Evolutionary conservation across 2,329 filamentous ascomycete genomes (phyloP), one percentile per base, ranked within the genome.

Genomic region (Xylaria digitata): DNA sequence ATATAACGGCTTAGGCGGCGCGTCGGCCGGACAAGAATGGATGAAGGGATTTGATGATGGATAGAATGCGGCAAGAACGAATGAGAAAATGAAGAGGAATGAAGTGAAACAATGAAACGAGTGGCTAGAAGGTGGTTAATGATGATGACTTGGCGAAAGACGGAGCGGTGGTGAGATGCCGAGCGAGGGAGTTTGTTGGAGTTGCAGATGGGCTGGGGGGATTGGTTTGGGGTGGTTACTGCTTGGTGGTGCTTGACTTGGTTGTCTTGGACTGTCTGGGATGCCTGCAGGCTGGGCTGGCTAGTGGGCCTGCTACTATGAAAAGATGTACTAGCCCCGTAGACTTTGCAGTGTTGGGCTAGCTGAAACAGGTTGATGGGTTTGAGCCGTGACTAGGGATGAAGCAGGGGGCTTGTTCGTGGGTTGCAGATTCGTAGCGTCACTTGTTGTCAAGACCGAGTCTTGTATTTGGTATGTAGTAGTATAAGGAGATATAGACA

Each of bases 301-400:
- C 49, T 32, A 21, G 50, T 54, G 58, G 50, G 61, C 21, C 11
- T 46, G 62, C 50, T 72, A 59, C 52, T 64, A 65, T 66, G 65
- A 66, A 72, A 71, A 71, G 70, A 71, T 53, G 30, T 55, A 55
- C 37, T 55, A 55, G 55, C 55, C 67, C 67, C 45, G 63, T 65
- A 43, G 63, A 63, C 69, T 68, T 71, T 68, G 66, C 70, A 66
- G 70, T 69, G 69, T 70, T 74, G 72, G 72, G 67, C 66, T 67
- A 70, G 74, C 76, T 79, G 77, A 79, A 79, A 79, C 77, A 75
- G 72, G 74, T 68, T 72, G 75, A 76, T 71, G 67, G 71, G 77
- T 78, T 78, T 78, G 77, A 78, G 75, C 72, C 57, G 75, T 74
- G 70, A 74, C 73, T 73, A 73, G 73, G 73, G 61, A 70, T 74